Evolutionary conservation across 805 yeast species (phyloP), one percentile per base, ranked within the genome.

Genomic region (Metschnikowia kofuensis): DNA sequence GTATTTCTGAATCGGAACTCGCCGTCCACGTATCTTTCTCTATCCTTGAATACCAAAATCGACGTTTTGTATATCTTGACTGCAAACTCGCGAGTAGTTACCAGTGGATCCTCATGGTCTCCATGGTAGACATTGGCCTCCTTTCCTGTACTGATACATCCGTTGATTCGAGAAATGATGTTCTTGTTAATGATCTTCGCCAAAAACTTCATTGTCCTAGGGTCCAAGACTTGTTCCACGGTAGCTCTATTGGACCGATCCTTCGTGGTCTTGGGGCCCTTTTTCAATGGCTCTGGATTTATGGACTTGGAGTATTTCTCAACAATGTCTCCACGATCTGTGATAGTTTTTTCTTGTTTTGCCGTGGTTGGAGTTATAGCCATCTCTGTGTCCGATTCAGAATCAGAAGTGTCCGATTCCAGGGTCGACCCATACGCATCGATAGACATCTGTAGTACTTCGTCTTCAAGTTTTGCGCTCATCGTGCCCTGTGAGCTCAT

Each of bases 211-310:
- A 91, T 76, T 0, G 99, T 94, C 53, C 98, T 78, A 5, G 98
- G 98, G 66, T 94, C 99, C 49, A 94, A 70, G 1, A 94, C 99
- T 65, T 91, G 96, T 61, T 94, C 98, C 13, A 90, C 96, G 0
- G 99, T 94, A 2, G 99, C 99, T 46, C 99, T 75, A 59, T 94
- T 90, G 1, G 98, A 84, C 59, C 90, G 83, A 68, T 92, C 99
- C 55, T 82, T 84, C 45, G 81, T 79, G 0, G 78, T 74, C 55
- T 84, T 80, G 43, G 82, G 83, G 43, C 77, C 80, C 52, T 76
- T 79, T 44, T 79, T 72, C 44, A 81, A 71, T 50, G 79, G 79
- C 60, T 84, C 90, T 1, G 83, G 74, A 54, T 83, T 84, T 62
- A 86, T 85, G 52, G 77, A 81, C 45, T 80, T 78, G 0, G 84